Percentiles rank a stretch among this genome's conserved stretches.
Conservation (phyloP, 2,329 filamentous ascomycete species). For the Drechslerella coelobrocha region DNA sequence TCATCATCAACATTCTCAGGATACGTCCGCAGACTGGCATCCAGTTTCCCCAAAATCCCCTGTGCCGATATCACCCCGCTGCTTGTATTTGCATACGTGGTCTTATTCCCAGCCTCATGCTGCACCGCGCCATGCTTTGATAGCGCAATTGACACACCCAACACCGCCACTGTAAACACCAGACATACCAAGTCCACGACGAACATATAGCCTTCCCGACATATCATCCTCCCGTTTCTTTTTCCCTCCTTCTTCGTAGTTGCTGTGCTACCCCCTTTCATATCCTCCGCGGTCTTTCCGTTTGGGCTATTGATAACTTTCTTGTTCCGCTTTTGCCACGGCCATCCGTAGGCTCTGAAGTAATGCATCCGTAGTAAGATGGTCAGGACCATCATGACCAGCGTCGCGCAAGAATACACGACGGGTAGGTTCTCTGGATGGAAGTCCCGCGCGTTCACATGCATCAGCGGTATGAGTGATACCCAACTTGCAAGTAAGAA, state of each 20-base stretch:
- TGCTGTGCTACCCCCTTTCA: background rate
- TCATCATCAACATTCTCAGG: too few species aligned
- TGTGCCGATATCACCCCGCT: background rate
- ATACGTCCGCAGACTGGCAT: too few species aligned
- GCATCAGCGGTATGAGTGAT: slow-evolving; percentile 41
- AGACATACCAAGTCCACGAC: slow-evolving; percentile 24
- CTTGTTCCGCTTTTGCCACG: slow-evolving; percentile 16
- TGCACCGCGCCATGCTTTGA: slow-evolving; percentile 6
- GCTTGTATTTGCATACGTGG: background rate
- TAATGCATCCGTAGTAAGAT: slow-evolving; percentile 12
- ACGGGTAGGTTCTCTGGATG: slow-evolving; percentile 38
- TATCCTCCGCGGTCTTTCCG: background rate
- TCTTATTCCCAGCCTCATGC: slow-evolving; percentile 53
- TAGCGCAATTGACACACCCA: slow-evolving; percentile 29
- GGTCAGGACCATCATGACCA: slow-evolving; percentile 9
- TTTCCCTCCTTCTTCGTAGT: background rate
- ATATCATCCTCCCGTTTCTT: slow-evolving; percentile 2
- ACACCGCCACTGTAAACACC: slow-evolving; percentile 22
- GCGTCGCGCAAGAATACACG: slow-evolving; percentile 25
- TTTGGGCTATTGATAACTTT: background rate
- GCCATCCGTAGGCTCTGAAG: slow-evolving; percentile 7
- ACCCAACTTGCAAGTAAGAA: slow-evolving; percentile 40
- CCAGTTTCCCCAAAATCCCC: too few species aligned
- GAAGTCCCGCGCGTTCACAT: slow-evolving; percentile 4
- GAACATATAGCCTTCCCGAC: slow-evolving; percentile 28